Evolutionary conservation across 139 green algal genomes (phyloP).

Genomic region (Desmodesmus armatus): DNA sequence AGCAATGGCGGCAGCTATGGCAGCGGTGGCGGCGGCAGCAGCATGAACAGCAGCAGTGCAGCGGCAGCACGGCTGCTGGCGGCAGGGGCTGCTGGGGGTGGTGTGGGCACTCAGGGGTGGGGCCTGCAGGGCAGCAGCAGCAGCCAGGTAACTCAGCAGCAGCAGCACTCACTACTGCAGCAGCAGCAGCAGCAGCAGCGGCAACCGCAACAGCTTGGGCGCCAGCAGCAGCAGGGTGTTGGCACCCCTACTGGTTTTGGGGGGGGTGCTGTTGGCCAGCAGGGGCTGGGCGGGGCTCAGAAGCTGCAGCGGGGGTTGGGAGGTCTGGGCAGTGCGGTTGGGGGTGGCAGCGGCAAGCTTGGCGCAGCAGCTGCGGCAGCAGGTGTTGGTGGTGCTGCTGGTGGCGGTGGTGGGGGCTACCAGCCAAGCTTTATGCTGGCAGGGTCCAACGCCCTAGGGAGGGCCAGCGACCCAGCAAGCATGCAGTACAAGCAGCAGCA

Average conservation of each 20-base stretch:
- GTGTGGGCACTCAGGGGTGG: too few relatives aligned
- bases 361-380: conserved; percentile 20
- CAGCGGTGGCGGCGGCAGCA: not conserved
- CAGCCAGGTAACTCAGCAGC: conserved; percentile 10
- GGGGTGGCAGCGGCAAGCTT: not conserved
- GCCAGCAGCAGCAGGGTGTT: not conserved
- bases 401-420: not conserved
- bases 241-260: not conserved
- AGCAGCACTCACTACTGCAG: not conserved
- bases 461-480: not conserved
- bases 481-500: conserved; percentile 6
- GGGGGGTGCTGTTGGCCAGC: not conserved
- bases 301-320: not conserved
- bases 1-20: not conserved
- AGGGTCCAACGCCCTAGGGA: not conserved
- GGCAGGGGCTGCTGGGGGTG: too few relatives aligned
- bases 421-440: conserved; percentile 1
- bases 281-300: not conserved
- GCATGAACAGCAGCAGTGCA: not conserved
- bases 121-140: not conserved
- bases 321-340: not conserved
- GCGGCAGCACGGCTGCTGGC: not conserved
- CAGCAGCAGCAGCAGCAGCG: not conserved
- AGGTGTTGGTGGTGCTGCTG: too few relatives aligned
- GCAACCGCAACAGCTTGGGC: not conserved